Conservation (phyloP, 129 eudicot species). For the Pseudognaphalium luteoalbum region DNA sequence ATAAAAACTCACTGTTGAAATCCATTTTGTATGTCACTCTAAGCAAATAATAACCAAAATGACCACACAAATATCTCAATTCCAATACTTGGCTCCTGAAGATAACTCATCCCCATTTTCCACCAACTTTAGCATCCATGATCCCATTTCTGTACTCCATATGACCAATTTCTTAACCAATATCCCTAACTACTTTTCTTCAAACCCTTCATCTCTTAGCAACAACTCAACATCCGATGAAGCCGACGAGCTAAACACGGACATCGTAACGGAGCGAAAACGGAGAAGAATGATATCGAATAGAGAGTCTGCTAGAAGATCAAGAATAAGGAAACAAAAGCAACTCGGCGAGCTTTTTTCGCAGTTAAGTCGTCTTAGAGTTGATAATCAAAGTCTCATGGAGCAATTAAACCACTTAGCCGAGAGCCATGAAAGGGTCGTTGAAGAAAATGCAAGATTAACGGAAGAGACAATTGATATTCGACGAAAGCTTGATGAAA, state of each 20-base stretch:
- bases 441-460: slow-evolving; percentile 49
- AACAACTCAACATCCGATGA: slow-evolving; percentile 71
- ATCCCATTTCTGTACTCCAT: slow-evolving; percentile 37
- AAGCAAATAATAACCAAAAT: slow-evolving; percentile 7
- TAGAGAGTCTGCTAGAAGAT: slow-evolving; percentile 69
- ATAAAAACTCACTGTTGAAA: background rate
- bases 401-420: slow-evolving; percentile 48
- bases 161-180: slow-evolving; percentile 18
- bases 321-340: slow-evolving; percentile 71
- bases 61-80: slow-evolving; percentile 36
- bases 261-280: slow-evolving; percentile 50
- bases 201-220: slow-evolving; percentile 45
- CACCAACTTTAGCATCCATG: slow-evolving; percentile 33
- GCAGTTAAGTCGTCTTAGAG: slow-evolving; percentile 50
- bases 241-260: slow-evolving; percentile 45
- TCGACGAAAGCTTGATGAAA: slow-evolving; percentile 35
- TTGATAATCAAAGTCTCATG: slow-evolving; percentile 46
- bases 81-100: slow-evolving; percentile 38
- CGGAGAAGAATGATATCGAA: slow-evolving; percentile 72
- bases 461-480: slow-evolving; percentile 57
- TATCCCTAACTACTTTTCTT: slow-evolving; percentile 18
- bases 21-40: background rate
- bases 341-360: slow-evolving; percentile 70
- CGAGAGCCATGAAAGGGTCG: slow-evolving; percentile 41
- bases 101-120: slow-evolving; percentile 29